A percentile compares a stretch with the other conserved stretches of the same genome.
Evolutionary conservation across 768 basidiomycete species (phyloP).

Genomic region (Exsudoporus frostii): DNA sequence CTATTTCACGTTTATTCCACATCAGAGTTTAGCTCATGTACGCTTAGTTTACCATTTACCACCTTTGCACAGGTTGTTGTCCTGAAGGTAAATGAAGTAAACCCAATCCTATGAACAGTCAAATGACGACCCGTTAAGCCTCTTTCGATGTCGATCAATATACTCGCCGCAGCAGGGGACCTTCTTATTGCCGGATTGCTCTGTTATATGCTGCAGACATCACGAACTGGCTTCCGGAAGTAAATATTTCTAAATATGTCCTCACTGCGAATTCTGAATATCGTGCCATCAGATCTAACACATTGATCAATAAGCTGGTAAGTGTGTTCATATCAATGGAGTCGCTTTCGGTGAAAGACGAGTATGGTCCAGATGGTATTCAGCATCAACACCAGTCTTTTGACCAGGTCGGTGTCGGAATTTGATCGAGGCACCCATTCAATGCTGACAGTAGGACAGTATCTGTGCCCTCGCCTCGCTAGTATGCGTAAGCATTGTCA

Average conservation of each 20-base stretch:
- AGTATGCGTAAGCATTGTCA: constrained; percentile 37
- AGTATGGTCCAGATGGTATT: constrained; percentile 40
- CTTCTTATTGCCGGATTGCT: constrained; percentile 45
- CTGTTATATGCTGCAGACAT: constrained; percentile 42
- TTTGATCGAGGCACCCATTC: neutral
- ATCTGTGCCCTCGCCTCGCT: constrained; percentile 54
- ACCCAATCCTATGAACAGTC: neutral
- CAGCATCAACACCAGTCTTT: constrained; percentile 39
- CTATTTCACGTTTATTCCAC: neutral
- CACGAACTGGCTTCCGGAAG: constrained; percentile 53
- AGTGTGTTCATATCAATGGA: neutral
- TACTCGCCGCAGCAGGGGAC: constrained; percentile 45
- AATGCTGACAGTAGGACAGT: constrained; percentile 20
- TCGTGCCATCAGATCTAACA: constrained; percentile 37
- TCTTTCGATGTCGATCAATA: constrained; percentile 51
- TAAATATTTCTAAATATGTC: neutral
- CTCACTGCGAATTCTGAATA: neutral
- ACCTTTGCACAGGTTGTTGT: constrained; percentile 43
- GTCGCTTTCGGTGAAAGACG: neutral
- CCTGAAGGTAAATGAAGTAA: constrained; percentile 38
- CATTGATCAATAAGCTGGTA: constrained; percentile 46
- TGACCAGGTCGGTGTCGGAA: constrained; percentile 22
- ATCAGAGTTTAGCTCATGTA: constrained; percentile 3
- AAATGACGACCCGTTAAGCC: constrained; percentile 12
- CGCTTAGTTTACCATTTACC: constrained; percentile 34